Conservation (phyloP, 139 green algal species). For the Marvania coccoides region DNA sequence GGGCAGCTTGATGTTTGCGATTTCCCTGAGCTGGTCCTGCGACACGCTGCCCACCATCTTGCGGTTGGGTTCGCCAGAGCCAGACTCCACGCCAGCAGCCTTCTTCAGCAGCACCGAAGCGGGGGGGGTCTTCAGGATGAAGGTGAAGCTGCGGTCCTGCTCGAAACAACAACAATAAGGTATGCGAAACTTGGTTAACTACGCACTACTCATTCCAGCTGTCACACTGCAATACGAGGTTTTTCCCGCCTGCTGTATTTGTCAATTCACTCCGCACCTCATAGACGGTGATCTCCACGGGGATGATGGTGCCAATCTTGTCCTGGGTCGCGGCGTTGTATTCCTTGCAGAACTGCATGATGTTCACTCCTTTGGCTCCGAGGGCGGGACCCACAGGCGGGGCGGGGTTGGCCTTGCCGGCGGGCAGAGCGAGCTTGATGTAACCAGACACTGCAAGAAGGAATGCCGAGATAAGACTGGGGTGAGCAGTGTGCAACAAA, state of each 20-base stretch:
- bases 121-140: slow-evolving; percentile 97
- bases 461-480: background rate
- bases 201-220: no score
- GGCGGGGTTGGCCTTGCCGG: slow-evolving; percentile 97
- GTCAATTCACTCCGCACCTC: slow-evolving; percentile 67
- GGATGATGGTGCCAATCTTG: slow-evolving; percentile 93
- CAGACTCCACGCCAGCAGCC: slow-evolving; percentile 76
- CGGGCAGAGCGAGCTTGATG: slow-evolving; percentile 95
- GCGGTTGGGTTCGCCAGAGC: slow-evolving; percentile 71
- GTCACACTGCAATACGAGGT: no score
- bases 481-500: no score
- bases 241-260: no score
- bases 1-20: slow-evolving; percentile 94
- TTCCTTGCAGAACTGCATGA: slow-evolving; percentile 99
- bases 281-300: slow-evolving; percentile 98
- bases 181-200: background rate
- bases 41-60: slow-evolving; percentile 86
- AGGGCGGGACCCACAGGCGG: slow-evolving; percentile 95
- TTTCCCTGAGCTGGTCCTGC: slow-evolving; percentile 81
- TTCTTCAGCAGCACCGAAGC: slow-evolving; percentile 92
- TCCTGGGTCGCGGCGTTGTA: slow-evolving; percentile 97
- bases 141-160: slow-evolving; percentile 96
- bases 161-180: slow-evolving; percentile 5
- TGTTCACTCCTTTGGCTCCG: slow-evolving; percentile 98
- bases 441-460: slow-evolving; percentile 70